Conservation (phyloP, 768 basidiomycete genomes). For the Suillus decipiens region DNA sequence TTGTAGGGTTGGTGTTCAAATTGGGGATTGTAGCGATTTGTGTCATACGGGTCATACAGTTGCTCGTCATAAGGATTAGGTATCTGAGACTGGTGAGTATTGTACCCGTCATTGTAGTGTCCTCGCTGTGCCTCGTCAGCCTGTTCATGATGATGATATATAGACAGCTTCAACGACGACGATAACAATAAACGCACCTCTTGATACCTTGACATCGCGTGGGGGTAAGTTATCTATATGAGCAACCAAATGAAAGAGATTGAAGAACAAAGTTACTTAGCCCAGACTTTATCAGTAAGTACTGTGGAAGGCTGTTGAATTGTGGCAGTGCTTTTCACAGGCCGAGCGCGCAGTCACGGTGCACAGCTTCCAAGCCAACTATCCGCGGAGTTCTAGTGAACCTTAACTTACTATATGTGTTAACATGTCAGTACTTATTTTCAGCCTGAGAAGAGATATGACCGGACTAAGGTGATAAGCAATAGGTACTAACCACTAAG, state of each 20-base stretch:
- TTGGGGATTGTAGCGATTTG: constrained; percentile 29
- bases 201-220: constrained; percentile 42
- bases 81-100: constrained; percentile 44
- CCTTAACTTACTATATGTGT: too few species aligned
- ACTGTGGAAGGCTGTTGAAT: not conserved
- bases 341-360: not conserved
- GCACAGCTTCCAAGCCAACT: too few species aligned
- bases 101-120: constrained; percentile 70
- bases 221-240: not conserved
- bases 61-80: constrained; percentile 46
- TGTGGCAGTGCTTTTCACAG: constrained; percentile 5
- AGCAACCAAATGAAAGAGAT: not conserved
- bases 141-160: constrained; percentile 30
- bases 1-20: constrained; percentile 38
- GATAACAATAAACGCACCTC: constrained; percentile 33
- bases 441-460: too few species aligned
- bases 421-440: too few species aligned
- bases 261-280: not conserved
- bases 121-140: constrained; percentile 64
- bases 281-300: not conserved
- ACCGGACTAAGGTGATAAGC: too few species aligned
- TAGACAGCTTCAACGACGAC: not conserved
- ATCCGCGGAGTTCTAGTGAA: too few species aligned
- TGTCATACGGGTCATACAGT: constrained; percentile 28
- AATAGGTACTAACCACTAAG: too few species aligned